Evolutionary conservation across 371 early-diverging fungal genomes (phyloP), one percentile per base, ranked within the genome.

Genomic region (Dinochytrium kinnereticum): DNA sequence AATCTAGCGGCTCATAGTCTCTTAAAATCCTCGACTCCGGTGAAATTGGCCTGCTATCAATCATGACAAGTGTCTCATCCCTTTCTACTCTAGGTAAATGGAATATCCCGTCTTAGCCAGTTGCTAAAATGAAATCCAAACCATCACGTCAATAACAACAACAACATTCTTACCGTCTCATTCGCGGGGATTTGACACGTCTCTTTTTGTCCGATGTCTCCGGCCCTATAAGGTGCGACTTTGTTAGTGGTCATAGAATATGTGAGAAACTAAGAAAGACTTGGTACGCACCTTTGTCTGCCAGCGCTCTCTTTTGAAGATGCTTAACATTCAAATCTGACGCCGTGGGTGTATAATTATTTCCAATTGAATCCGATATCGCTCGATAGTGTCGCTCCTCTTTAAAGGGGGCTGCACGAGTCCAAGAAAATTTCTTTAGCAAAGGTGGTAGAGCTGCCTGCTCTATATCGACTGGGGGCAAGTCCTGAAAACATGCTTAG

Each of bases 331-430:
- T 78, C 75, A 88, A 68, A 55, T 84, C 78, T 5, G 70, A 65
- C 0, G 88, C 88, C 0, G 59, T 1, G 0, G 87, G 88, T n/a
- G 78, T 80, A 70, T 80, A 88, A 76, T 87, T 87, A 72, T 88
- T 88, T 19, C 82, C 88, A 50, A 88, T 88, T 21, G 87, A 83
- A 71, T 88, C 86, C 1, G 85, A 83, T 1, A 83, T 78, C 28
- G 68, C 51, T 38, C 88, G 73, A 53, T 79, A 72, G 69, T 78
- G 75, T 1, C 73, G 51, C 55, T 88, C 87, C 73, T 88, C 88
- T 68, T 88, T 88, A 77, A 81, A 85, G 0, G 88, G 88, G 1
- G 88, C 84, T 0, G 84, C 84, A 0, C 75, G 70, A 24, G 86
- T 86, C 86, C 86, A 86, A 1, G 86, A 86, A 69, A 83, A 84